Base-by-base conservation (phyloP, 2,329 filamentous ascomycete genomes). In the Penicillium sp. region DNA sequence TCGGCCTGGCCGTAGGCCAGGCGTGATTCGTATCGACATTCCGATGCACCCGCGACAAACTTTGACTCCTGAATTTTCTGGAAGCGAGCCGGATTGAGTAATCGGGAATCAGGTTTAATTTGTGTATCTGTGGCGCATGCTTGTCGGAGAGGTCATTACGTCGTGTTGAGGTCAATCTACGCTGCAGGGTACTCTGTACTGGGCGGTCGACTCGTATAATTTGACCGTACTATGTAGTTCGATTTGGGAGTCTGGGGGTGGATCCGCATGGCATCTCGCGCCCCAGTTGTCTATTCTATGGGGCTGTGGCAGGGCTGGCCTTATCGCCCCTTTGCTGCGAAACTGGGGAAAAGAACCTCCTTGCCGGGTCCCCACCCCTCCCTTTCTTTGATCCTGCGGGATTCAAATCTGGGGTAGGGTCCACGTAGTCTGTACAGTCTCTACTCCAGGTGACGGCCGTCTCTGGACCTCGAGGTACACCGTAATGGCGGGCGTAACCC, bases 401-500 rank as follows among this genome's bases (percentile, higher is more conserved):
- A 8, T 25, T n/a, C 16, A 14, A 53, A 53, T 51, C 53, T 35
- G 55, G 55, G 55, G 55, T 20, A 53, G 53, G 53, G 50, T 47
- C 47, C 28, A 44, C 47, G 40, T 44, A 46, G 31, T 38, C 27
- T 28, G 27, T 28, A 13, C n/a, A 24, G 18, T 14, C 18, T 27
- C n/a, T 16, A 18, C n/a, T 36, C n/a, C n/a, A 35, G 31, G n/a
- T 35, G 31, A 35, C 20, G 20, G 20, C 20, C 20, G 2, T 22
- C 20, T 22, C 20, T 22, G 20, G 20, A 22, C 20, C 20, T 4
- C 20, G 20, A 22, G 20, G 20, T 22, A 22, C 20, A 2, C 4
- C 20, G 2, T 28, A 9, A 10, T 10, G 10, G 2, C 10, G 27
- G 10, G 10, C 8, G 27, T 10, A 11, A 28, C 27, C 4, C 20